These are phyloP conservation scores for Neurospora sp. DNA, from an alignment of 495 filamentous ascomycete species.

Conservation along the genomic window DNA sequence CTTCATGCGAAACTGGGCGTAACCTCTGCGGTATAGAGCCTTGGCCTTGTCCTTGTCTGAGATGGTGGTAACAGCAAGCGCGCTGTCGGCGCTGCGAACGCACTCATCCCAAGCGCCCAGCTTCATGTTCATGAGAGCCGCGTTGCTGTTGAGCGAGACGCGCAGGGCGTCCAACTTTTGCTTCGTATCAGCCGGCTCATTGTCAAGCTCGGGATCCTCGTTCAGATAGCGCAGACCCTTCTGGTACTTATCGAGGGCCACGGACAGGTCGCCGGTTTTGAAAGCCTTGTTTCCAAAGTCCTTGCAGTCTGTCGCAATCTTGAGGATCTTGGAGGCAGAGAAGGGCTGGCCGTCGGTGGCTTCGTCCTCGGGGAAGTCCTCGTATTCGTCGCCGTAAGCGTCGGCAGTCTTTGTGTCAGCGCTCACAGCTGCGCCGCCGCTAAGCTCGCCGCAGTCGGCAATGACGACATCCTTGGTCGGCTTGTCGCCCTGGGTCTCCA, in stretches of 20 bases:
- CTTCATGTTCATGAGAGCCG: conserved; percentile 62
- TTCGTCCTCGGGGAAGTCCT: conserved; percentile 89
- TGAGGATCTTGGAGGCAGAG: conserved; percentile 54
- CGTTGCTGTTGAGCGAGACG: conserved; percentile 30
- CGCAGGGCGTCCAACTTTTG: conserved; percentile 55
- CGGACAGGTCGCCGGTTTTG: conserved; percentile 58
- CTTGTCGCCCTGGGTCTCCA: conserved; percentile 74
- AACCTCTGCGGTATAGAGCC: conserved; percentile 71
- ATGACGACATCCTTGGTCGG: conserved; percentile 64
- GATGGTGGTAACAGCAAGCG: conserved; percentile 54
- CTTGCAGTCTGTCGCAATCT: conserved; percentile 82
- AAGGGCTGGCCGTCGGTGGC: conserved; percentile 37
- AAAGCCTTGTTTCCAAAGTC: conserved; percentile 87
- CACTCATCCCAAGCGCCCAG: conserved; percentile 59
- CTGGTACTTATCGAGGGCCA: conserved; percentile 89
- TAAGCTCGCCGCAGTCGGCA: conserved; percentile 76
- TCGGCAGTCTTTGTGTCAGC: conserved; percentile 58
- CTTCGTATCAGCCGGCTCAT: conserved; percentile 56
- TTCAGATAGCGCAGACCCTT: conserved; percentile 93
- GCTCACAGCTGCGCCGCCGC: conserved; percentile 52
- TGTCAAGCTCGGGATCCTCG: conserved; percentile 68
- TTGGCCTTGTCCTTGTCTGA: conserved; percentile 77
- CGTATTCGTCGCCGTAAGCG: conserved; percentile 79
- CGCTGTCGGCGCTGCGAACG: conserved; percentile 57
- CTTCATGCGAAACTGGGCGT: conserved; percentile 62